Conservation (phyloP, 768 basidiomycete genomes). For the Tulasnella sp. region DNA sequence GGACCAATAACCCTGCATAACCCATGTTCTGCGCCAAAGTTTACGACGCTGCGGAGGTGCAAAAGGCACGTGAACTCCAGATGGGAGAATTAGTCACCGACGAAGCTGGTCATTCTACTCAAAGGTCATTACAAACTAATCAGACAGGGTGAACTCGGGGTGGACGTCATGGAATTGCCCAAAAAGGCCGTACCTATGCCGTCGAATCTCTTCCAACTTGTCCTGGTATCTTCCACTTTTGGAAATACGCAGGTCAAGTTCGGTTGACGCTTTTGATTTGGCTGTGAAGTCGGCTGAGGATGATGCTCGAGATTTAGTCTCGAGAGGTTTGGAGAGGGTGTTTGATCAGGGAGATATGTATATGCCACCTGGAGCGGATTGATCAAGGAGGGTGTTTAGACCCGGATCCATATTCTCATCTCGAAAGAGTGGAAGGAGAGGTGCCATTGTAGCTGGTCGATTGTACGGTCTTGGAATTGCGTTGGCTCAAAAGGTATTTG, state of each 20-base stretch:
- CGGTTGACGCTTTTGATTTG: conserved; percentile 63
- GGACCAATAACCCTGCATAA: conserved; percentile 96
- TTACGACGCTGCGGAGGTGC: conserved; percentile 69
- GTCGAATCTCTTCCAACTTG: conserved; percentile 48
- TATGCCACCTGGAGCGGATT: conserved; percentile 61
- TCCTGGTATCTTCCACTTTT: conserved; percentile 67
- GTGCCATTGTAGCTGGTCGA: conserved; percentile 57
- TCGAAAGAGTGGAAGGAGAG: conserved; percentile 30
- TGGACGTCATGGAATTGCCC: too few relatives aligned
- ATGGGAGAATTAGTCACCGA: conserved; percentile 56
- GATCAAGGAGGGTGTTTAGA: conserved; percentile 73
- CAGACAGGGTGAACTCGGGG: conserved; percentile 56
- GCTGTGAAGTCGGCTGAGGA: conserved; percentile 71
- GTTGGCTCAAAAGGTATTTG: conserved; percentile 52
- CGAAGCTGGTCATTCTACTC: conserved; percentile 57
- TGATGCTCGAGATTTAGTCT: conserved; percentile 60
- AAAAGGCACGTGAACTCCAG: conserved; percentile 74
- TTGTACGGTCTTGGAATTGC: conserved; percentile 70
- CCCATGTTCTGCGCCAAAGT: conserved; percentile 97
- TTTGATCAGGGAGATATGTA: conserved; percentile 59
- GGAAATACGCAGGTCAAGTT: conserved; percentile 78
- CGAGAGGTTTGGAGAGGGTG: conserved; percentile 51
- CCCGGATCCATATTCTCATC: conserved; percentile 94
- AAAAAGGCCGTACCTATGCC: too few relatives aligned
- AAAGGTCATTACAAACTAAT: conserved; percentile 66